Evolutionary conservation across 495 filamentous ascomycete species (phyloP), one percentile per base, ranked within the genome.

Genomic region (Penicillium fimorum): DNA sequence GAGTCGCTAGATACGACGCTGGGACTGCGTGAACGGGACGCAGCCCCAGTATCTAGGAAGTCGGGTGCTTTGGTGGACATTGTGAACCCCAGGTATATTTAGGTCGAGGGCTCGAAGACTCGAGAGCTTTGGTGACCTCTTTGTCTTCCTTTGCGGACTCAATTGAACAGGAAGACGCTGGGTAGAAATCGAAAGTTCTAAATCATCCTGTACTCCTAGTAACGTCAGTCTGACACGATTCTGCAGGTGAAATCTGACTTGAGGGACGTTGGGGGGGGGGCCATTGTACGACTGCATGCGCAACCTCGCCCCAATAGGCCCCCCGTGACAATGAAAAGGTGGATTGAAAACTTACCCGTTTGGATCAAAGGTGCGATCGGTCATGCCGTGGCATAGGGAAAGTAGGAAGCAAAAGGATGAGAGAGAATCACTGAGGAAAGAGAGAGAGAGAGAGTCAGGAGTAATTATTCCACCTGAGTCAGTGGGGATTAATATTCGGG

Each of bases 1-100:
- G 71, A 65, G 71, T 77, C 75, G 50, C 70, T 79, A 53, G 75
- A 79, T 41, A 54, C 43, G 22, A 77, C 52, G 57, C 72, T 76
- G 56, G 72, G 73, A 50, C 74, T 78, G 47, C 76, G 72, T 40
- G 74, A 74, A 53, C 75, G 75, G 54, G 73, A 68, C 56, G 68
- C 24, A 42, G 62, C 58, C 56, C 66, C 64, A 37, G 63, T 62
- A 10, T 75, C 70, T 59, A 70, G 59, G 53, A 66, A 64, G 50
- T 76, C 70, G 57, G 64, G 63, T 62, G 65, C 68, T 73, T 61
- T 70, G 66, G 52, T 65, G 56, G 64, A 56, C 70, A 74, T 74
- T 41, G 44, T 68, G 55, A 35, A 33, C 27, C 22, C 33, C 53
- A 47, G n/a, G 12, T 55, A 43, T 54, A 44, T 58, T 33, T 27